Conservation (phyloP, 1,284 basidiomycete genomes). For the Apiotrichum gamsii region DNA sequence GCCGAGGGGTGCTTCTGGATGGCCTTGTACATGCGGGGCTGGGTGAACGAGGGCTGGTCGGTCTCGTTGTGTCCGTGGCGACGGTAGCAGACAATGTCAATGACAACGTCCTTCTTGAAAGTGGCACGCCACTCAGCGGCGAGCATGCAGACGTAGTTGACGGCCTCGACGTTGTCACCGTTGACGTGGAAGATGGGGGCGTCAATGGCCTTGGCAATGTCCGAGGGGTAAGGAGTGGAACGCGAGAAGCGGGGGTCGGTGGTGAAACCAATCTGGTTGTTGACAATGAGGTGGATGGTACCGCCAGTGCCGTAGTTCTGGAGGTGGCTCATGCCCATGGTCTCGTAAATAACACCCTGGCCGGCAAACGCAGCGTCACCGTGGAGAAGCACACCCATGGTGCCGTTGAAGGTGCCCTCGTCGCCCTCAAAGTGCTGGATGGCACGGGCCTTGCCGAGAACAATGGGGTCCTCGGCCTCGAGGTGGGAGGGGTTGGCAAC, state of each 20-base stretch:
- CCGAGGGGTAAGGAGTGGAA: constrained; percentile 97
- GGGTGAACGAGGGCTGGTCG: constrained; percentile 97
- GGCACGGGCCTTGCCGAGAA: constrained; percentile 93
- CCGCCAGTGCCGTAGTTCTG: constrained; percentile 95
- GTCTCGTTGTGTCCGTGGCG: constrained; percentile 99
- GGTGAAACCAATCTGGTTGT: constrained; percentile 99
- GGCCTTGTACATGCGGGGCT: constrained; percentile 97
- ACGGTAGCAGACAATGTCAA: constrained; percentile 98
- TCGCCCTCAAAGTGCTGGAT: constrained; percentile 94
- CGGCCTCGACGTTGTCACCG: constrained; percentile 96
- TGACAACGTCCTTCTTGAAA: constrained; percentile 97
- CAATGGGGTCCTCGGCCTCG: constrained; percentile 85
- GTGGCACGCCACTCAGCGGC: constrained; percentile 97
- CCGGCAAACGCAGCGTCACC: constrained; percentile 99
- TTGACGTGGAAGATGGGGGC: constrained; percentile 99
- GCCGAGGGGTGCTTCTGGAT: constrained; percentile 92
- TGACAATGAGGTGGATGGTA: constrained; percentile 96
- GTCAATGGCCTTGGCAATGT: constrained; percentile 98
- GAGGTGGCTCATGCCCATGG: constrained; percentile 96
- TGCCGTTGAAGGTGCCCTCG: constrained; percentile 65
- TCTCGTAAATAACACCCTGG: constrained; percentile 98
- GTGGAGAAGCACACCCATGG: constrained; percentile 92
- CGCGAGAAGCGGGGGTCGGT: constrained; percentile 96
- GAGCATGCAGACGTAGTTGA: constrained; percentile 95
- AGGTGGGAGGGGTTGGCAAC: constrained; percentile 96